These are phyloP conservation scores for Cucumis hystrix DNA, from an alignment of 306 rosid genomes.

Conservation along the genomic window DNA sequence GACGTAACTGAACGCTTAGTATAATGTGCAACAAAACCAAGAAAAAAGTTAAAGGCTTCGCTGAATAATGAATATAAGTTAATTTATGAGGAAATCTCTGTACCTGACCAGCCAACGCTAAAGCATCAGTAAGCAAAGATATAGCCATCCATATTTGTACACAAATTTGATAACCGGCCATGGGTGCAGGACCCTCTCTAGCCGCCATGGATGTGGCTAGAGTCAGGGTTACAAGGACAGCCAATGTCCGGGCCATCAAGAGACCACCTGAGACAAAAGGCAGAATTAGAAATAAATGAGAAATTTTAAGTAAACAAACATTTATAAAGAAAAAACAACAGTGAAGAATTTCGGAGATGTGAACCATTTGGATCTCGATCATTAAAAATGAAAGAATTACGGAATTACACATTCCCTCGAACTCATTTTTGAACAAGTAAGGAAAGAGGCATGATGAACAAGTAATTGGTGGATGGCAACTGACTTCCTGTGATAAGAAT, in stretches of 20 bases:
- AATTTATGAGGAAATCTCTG: slow-evolving; percentile 4
- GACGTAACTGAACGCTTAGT: neutral
- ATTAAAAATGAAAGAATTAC: neutral
- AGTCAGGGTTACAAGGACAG: slow-evolving; percentile 62
- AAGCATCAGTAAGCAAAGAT: slow-evolving; percentile 85
- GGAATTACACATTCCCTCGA: neutral
- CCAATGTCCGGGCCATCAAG: slow-evolving; percentile 71
- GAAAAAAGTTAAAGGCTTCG: neutral
- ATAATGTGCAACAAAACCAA: neutral
- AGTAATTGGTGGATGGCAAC: neutral
- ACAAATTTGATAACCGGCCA: slow-evolving; percentile 95
- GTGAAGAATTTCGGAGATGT: too few species aligned
- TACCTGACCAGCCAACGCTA: slow-evolving; percentile 97
- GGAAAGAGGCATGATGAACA: neutral
- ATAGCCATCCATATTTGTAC: slow-evolving; percentile 81
- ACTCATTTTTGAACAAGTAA: neutral
- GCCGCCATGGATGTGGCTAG: slow-evolving; percentile 87
- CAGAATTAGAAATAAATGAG: neutral
- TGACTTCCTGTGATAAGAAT: neutral
- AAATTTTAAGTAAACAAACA: neutral
- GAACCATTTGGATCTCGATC: neutral
- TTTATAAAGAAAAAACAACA: neutral
- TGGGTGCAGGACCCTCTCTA: slow-evolving; percentile 63
- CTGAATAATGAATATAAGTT: neutral
- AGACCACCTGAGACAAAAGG: slow-evolving; percentile 52